Evolutionary conservation across 768 basidiomycete genomes (phyloP).

Genomic region (Trametes elegans): DNA sequence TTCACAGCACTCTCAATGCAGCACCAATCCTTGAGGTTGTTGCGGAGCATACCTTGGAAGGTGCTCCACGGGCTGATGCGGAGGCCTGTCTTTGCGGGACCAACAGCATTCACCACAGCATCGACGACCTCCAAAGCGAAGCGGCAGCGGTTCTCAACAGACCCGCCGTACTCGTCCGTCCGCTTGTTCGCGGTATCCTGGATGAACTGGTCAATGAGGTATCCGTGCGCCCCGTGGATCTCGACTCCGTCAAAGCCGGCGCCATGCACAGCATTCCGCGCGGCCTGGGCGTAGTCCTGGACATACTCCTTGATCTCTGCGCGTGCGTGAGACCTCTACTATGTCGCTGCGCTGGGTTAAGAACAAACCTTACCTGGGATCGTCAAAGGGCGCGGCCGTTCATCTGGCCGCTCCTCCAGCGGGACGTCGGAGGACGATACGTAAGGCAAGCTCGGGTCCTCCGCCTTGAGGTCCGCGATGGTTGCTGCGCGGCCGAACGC

Average conservation of each 20-base stretch:
- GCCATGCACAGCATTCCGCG: slow-evolving; percentile 30
- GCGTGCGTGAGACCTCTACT: background rate
- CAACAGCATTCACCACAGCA: slow-evolving; percentile 40
- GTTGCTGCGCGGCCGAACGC: slow-evolving; percentile 47
- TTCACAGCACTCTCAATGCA: too few relatives aligned
- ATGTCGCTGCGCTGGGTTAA: background rate
- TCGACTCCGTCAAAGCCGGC: slow-evolving; percentile 32
- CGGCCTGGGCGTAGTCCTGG: slow-evolving; percentile 23
- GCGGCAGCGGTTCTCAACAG: slow-evolving; percentile 43
- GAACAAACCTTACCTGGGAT: slow-evolving; percentile 6
- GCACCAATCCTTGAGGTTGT: too few relatives aligned
- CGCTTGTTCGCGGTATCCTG: slow-evolving; percentile 40
- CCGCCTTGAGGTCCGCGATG: slow-evolving; percentile 33
- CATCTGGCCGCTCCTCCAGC: background rate
- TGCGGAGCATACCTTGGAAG: slow-evolving; percentile 34
- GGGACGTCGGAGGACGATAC: slow-evolving; percentile 26
- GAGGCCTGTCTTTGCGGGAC: slow-evolving; percentile 39
- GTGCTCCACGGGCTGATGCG: slow-evolving; percentile 36
- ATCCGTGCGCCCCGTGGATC: slow-evolving; percentile 31
- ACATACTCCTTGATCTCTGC: slow-evolving; percentile 36
- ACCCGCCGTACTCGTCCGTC: slow-evolving; percentile 49
- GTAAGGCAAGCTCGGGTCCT: slow-evolving; percentile 26
- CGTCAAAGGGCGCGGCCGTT: slow-evolving; percentile 25
- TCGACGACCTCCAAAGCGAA: slow-evolving; percentile 44
- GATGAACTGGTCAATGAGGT: slow-evolving; percentile 41